Base-by-base conservation (phyloP, 2,329 filamentous ascomycete genomes). In the Sporothrix protearum region DNA sequence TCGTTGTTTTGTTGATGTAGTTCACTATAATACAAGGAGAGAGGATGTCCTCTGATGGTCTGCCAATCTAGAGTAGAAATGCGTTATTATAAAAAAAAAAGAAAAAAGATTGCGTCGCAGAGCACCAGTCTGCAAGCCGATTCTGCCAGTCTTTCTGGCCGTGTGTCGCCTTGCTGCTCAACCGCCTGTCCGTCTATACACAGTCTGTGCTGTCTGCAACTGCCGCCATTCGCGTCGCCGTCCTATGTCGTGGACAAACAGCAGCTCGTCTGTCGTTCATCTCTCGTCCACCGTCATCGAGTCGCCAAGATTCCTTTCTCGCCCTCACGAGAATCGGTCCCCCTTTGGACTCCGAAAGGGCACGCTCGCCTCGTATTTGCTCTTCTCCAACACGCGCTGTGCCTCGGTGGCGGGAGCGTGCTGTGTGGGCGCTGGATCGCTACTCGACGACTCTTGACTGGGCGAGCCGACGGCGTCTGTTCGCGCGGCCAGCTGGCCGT, bases 341-440 rank as follows among this genome's bases (percentile, higher is more conserved):
- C 96, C 96, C 80, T 93, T 96, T 73, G 85, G 88, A 81, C 91
- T 91, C 76, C 87, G 84, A 81, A 91, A 98, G 71, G 94, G 91
- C 76, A 88, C 85, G 69, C 84, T 85, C 42, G 92, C 90, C 83
- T 98, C 94, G 81, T 96, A 98, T 82, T 97, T 97, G 80, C 93
- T 92, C 85, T 93, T 96, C 80, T 94, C 92, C 47, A 83, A 77
- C 33, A 92, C 84, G 74, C 86, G 84, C 78, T 93, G 85, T 57
- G 84, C 82, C 78, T 92, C 91, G 55, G 88, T 92, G 75, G 89
- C 85, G 1, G 92, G 91, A 73, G 91, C 92, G 81, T 97, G 94
- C 75, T 90, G 85, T 68, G 93, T 96, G 4, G 94, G 91, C 14
- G 94, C 94, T 89, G 85, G 69, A 93, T 96, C 10, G 94, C 90